Evolutionary conservation across 2,329 filamentous ascomycete genomes (phyloP).

Genomic region (Diaporthe citrichinensis): DNA sequence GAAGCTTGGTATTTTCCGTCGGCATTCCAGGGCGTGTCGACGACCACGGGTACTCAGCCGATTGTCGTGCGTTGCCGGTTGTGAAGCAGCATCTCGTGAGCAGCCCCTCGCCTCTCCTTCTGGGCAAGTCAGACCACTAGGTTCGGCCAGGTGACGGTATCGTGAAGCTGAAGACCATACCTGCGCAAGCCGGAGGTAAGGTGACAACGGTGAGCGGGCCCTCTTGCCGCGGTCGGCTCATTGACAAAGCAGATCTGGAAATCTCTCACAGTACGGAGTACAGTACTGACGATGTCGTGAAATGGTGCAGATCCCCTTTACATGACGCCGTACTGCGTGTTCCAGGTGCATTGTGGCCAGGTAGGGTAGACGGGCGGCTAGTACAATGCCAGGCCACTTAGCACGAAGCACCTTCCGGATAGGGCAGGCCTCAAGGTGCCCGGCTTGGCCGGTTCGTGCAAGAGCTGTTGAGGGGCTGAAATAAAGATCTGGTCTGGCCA

Average conservation of each 20-base stretch:
- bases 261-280: slow-evolving; percentile 16
- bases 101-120: neutral
- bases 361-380: slow-evolving; percentile 19
- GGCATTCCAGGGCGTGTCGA: neutral
- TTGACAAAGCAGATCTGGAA: neutral
- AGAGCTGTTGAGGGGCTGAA: slow-evolving; percentile 15
- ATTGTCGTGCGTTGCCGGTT: slow-evolving; percentile 18
- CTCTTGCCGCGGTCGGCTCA: slow-evolving; percentile 15
- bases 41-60: neutral
- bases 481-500: slow-evolving; percentile 24
- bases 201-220: slow-evolving; percentile 21
- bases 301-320: neutral
- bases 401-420: slow-evolving; percentile 29
- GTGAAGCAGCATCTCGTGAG: neutral
- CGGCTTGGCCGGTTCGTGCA: slow-evolving; percentile 2
- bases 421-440: slow-evolving; percentile 11
- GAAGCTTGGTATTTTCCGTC: slow-evolving; percentile 12
- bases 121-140: slow-evolving; percentile 17
- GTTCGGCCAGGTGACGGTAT: neutral
- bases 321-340: slow-evolving; percentile 7
- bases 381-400: slow-evolving; percentile 4
- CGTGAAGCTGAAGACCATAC: neutral
- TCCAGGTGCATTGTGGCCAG: slow-evolving; percentile 5
- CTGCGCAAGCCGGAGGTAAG: neutral
- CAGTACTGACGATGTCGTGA: slow-evolving; percentile 1